Evolutionary conservation across 2,329 filamentous ascomycete species (phyloP).

Genomic region (Colletotrichum orbiculare): DNA sequence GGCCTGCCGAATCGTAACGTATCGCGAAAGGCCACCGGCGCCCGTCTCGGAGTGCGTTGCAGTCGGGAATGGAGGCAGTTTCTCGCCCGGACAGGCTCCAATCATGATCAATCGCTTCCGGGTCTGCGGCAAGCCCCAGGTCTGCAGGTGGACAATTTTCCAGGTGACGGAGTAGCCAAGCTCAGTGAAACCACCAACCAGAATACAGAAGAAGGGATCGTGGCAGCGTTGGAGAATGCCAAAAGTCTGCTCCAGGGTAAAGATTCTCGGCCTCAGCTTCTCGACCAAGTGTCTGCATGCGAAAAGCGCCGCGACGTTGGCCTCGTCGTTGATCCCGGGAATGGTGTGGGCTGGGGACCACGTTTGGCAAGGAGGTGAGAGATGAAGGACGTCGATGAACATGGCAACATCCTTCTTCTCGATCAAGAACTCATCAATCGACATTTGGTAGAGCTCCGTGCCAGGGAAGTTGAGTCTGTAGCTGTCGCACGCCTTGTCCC

Average conservation of each 20-base stretch:
- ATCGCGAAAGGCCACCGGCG: conserved; percentile 46
- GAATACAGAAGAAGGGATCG: conserved; percentile 67
- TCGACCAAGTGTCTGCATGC: conserved; percentile 66
- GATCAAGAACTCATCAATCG: conserved; percentile 62
- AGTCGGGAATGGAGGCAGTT: conserved; percentile 72
- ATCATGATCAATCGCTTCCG: conserved; percentile 67
- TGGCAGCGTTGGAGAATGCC: conserved; percentile 65
- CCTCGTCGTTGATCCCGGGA: conserved; percentile 68
- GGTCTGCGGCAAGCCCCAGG: conserved; percentile 63
- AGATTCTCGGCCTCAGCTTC: conserved; percentile 70
- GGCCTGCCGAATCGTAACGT: conserved; percentile 57
- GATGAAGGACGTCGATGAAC: conserved; percentile 75
- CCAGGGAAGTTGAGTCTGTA: conserved; percentile 69
- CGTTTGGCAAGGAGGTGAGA: conserved; percentile 82
- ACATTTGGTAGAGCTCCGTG: conserved; percentile 58
- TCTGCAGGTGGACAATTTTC: conserved; percentile 65
- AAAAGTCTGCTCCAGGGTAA: conserved; percentile 84
- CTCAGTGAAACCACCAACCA: conserved; percentile 73
- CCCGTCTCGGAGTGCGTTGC: conserved; percentile 66
- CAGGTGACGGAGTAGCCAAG: conserved; percentile 77
- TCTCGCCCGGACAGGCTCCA: conserved; percentile 75
- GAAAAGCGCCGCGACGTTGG: conserved; percentile 71
- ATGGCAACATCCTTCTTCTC: conserved; percentile 42
- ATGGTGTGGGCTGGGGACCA: conserved; percentile 79
- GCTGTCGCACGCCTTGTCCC: conserved; percentile 64